A percentile compares a stretch with the other conserved stretches of the same genome.
These are phyloP conservation scores for Boletus huronensis DNA, from an alignment of 768 basidiomycete genomes.

Conservation along the genomic window DNA sequence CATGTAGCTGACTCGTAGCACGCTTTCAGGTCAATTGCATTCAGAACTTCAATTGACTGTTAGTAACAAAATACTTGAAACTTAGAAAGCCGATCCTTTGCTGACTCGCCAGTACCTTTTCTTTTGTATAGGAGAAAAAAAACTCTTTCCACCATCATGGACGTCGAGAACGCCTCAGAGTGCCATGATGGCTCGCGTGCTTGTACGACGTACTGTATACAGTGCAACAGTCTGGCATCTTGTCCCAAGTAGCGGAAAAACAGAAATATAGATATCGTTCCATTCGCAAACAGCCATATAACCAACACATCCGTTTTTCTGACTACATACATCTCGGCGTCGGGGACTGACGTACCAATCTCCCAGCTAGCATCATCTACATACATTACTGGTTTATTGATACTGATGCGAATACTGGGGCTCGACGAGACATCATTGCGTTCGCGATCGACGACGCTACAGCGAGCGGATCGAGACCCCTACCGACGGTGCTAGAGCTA, in stretches of 20 bases:
- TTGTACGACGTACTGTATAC: background rate
- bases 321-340: background rate
- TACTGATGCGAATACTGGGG: background rate
- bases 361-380: background rate
- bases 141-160: too few species aligned
- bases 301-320: background rate
- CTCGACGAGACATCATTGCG: background rate
- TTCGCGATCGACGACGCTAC: conserved; percentile 23
- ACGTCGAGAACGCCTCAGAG: background rate
- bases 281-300: background rate
- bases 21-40: background rate
- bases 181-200: background rate
- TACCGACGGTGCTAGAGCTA: background rate
- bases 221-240: background rate
- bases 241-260: background rate
- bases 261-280: background rate
- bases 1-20: background rate
- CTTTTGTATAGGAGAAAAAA: too few species aligned
- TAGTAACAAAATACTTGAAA: background rate
- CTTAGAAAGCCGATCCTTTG: background rate
- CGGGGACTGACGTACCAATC: background rate
- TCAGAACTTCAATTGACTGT: background rate
- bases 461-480: conserved; percentile 11
- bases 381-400: background rate
- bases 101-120: too few species aligned